Conservation (phyloP, 345 rosid species). For the Boechera divaricarpa region DNA sequence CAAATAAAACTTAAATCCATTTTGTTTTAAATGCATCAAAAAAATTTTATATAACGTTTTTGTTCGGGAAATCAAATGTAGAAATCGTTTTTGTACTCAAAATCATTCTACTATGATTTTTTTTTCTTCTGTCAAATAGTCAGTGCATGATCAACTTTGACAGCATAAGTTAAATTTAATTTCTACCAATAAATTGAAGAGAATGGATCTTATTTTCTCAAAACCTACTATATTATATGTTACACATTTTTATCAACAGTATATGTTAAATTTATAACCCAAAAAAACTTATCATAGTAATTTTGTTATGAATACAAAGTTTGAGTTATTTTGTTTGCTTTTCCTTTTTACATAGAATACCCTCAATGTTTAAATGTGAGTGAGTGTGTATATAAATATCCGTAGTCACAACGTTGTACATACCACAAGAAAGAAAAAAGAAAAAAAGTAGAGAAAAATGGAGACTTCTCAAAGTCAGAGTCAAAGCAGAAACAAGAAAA, state of each 20-base stretch:
- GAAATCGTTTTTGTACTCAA: neutral
- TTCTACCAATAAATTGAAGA: neutral
- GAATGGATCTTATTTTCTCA: neutral
- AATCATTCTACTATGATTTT: neutral
- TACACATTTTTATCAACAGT: too few species aligned
- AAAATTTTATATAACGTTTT: neutral
- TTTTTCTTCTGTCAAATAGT: neutral
- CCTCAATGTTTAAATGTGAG: neutral
- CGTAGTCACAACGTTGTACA: conserved; percentile 40
- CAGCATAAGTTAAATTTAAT: neutral
- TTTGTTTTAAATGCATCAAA: neutral
- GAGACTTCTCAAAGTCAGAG: conserved; percentile 34
- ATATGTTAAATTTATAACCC: neutral
- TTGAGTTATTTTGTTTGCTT: conserved; percentile 12
- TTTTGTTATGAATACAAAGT: neutral
- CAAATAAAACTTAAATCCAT: neutral
- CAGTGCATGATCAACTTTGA: neutral
- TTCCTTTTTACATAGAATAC: conserved; percentile 5
- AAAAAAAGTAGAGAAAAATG: conserved; percentile 5
- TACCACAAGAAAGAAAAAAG: conserved; percentile 9
- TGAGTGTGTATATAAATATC: conserved; percentile 38
- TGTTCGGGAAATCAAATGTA: neutral
- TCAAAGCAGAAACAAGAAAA: conserved; percentile 48
- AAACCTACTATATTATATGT: too few species aligned
- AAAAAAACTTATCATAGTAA: neutral